Evolutionary conservation across 2,329 filamentous ascomycete genomes (phyloP).

Genomic region (Verticillium nonalfalfae): DNA sequence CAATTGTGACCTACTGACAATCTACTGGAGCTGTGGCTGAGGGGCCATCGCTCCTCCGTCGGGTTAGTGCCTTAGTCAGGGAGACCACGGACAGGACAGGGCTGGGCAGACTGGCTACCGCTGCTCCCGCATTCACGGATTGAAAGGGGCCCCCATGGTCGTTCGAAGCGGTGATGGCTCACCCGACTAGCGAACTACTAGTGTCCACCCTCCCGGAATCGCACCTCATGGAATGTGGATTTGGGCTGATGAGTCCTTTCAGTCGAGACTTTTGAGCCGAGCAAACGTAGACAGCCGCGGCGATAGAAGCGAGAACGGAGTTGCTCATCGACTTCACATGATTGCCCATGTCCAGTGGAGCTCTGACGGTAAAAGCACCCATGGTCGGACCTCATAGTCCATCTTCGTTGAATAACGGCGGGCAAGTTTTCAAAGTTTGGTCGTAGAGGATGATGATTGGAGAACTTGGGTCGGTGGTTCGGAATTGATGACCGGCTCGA

Average conservation of each 20-base stretch:
- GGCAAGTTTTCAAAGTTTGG: background rate
- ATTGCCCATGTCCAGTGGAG: background rate
- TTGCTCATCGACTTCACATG: background rate
- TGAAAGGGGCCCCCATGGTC: background rate
- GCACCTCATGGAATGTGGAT: background rate
- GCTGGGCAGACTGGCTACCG: background rate
- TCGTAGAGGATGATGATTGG: background rate
- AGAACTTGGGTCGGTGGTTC: background rate
- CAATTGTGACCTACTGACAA: background rate
- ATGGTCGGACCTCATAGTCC: background rate
- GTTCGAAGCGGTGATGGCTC: background rate
- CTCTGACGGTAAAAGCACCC: background rate
- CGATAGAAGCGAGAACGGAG: background rate
- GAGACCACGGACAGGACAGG: background rate
- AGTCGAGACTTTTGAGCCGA: background rate
- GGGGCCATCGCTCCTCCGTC: background rate
- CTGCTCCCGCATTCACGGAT: background rate
- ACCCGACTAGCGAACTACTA: background rate
- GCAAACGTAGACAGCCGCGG: background rate
- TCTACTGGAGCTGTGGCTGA: background rate
- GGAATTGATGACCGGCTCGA: background rate
- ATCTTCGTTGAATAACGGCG: background rate
- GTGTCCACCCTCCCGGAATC: slow-evolving; percentile 1
- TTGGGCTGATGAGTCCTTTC: background rate
- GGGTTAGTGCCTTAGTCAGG: background rate